phyloP scores from a whole-genome alignment of 106 monocot genomes.

The Apostasia ramifera region DNA sequence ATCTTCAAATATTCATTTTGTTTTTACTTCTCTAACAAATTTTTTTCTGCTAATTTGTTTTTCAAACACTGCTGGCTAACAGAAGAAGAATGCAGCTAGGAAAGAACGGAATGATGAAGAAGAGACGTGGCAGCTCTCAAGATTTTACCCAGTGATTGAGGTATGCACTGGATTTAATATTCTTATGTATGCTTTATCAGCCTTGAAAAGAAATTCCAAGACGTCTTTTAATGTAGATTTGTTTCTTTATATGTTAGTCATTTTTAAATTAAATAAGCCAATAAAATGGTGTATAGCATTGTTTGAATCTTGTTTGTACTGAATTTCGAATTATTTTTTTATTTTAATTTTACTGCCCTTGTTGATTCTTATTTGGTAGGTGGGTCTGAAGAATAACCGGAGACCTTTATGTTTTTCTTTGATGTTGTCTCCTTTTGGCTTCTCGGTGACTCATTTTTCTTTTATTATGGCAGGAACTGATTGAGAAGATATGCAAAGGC shows the following conservation, averaged over 20 bases:
- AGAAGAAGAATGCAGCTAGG: constrained; percentile 81
- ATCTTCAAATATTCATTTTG: constrained; percentile 1
- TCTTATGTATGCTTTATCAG: neutral
- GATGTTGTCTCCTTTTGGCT: neutral
- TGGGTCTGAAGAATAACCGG: no score
- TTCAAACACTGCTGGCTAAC: constrained; percentile 15
- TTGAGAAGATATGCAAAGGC: constrained; percentile 87
- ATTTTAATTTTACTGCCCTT: neutral
- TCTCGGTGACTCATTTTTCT: neutral
- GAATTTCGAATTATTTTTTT: neutral
- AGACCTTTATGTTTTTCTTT: neutral
- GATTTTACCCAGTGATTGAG: constrained; percentile 97
- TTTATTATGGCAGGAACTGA: constrained; percentile 56
- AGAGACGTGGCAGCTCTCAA: constrained; percentile 73
- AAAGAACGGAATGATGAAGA: constrained; percentile 71
- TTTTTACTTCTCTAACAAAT: neutral
- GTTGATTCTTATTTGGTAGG: neutral
- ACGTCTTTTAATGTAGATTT: neutral
- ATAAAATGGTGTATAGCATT: neutral
- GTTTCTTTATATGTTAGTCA: neutral
- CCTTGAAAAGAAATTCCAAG: neutral
- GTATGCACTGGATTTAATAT: constrained; percentile 22
- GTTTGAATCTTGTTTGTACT: neutral
- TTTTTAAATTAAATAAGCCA: no score
- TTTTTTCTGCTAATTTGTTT: neutral